Conservation (phyloP, 805 yeast genomes). For the Kuraishia hungarica region DNA sequence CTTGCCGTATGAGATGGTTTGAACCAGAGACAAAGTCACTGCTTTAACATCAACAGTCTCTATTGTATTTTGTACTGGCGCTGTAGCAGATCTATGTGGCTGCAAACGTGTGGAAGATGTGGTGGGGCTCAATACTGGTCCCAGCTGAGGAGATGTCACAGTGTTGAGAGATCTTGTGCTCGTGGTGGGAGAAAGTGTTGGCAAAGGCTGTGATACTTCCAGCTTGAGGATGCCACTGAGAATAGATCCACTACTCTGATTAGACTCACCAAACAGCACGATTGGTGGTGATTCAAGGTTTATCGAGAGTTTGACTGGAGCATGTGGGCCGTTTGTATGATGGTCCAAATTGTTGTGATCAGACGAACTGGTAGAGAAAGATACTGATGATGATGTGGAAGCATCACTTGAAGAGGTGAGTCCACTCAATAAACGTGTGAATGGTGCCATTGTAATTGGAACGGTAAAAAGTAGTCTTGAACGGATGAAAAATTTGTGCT, state of each 20-base stretch:
- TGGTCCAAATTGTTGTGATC: constrained; percentile 4
- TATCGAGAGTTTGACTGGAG: constrained; percentile 36
- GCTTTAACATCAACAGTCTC: constrained; percentile 43
- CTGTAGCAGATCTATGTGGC: constrained; percentile 8
- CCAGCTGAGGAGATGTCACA: constrained; percentile 13
- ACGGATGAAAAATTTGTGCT: not conserved
- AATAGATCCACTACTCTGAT: constrained; percentile 78
- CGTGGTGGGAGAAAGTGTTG: constrained; percentile 6
- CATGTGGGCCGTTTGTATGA: constrained; percentile 11
- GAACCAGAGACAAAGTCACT: constrained; percentile 64
- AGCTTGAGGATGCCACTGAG: constrained; percentile 71
- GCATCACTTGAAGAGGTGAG: not conserved
- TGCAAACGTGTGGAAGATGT: constrained; percentile 11
- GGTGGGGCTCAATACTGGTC: constrained; percentile 9
- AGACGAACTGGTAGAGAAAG: not conserved
- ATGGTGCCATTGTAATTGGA: not conserved
- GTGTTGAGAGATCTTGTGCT: not conserved
- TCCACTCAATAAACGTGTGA: not conserved
- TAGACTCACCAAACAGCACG: constrained; percentile 70
- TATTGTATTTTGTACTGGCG: constrained; percentile 7
- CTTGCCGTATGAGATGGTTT: constrained; percentile 53
- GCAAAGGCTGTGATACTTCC: constrained; percentile 14
- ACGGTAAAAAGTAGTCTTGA: too few species aligned
- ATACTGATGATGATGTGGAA: too few species aligned
- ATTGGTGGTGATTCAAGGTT: constrained; percentile 88